These are phyloP conservation scores for Schizosaccharomyces lindneri DNA, from an alignment of 805 yeast genomes.

Conservation along the genomic window DNA sequence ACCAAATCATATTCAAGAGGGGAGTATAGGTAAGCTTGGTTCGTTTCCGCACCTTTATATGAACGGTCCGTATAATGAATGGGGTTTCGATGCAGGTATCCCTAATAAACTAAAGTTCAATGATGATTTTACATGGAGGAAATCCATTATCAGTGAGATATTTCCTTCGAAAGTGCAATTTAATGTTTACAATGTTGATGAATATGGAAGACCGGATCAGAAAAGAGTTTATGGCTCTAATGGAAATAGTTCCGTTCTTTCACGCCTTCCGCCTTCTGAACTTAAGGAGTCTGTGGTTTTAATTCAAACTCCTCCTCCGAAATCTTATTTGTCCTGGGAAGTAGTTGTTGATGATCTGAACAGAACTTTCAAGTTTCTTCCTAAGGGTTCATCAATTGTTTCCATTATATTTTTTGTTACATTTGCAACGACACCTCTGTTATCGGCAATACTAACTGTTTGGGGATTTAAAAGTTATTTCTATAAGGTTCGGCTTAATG, in stretches of 20 bases:
- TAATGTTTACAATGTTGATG: constrained; percentile 1
- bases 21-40: neutral
- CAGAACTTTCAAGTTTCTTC: neutral
- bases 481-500: neutral
- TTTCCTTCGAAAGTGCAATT: neutral
- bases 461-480: neutral
- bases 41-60: neutral
- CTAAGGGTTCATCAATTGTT: neutral
- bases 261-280: neutral
- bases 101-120: neutral
- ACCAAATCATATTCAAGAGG: neutral
- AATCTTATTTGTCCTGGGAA: neutral
- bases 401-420: neutral
- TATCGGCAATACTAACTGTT: neutral
- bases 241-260: constrained; percentile 1
- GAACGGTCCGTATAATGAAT: neutral
- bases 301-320: neutral
- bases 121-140: neutral
- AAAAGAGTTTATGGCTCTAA: neutral
- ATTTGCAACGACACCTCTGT: neutral
- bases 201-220: neutral
- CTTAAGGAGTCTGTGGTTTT: neutral
- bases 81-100: constrained; percentile 2
- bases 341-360: neutral
- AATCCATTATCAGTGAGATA: neutral